Percentiles rank a stretch among this genome's conserved stretches.
Evolutionary conservation across 208 protist species (phyloP).

Genomic region (Porcisia deanei): DNA sequence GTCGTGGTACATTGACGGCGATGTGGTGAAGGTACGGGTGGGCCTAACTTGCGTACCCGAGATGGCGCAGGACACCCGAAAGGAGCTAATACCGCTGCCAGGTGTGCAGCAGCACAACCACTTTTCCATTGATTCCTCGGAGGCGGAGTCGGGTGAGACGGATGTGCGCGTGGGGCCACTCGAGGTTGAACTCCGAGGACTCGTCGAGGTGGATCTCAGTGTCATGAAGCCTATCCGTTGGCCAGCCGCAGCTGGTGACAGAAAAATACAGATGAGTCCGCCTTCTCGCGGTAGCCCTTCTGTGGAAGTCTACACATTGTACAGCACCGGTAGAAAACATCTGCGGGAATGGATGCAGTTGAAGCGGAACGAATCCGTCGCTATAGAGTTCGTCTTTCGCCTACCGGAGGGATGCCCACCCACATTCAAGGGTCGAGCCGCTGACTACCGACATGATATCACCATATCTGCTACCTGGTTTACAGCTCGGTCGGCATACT

Average conservation of each 20-base stretch:
- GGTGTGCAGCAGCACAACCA: conserved; percentile 29
- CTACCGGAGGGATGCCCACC: conserved; percentile 56
- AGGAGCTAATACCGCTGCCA: conserved; percentile 23
- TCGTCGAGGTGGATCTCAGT: conserved; percentile 33
- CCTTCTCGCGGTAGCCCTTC: neutral
- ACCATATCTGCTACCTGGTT: conserved; percentile 25
- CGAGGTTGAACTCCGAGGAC: conserved; percentile 25
- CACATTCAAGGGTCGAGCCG: conserved; percentile 42
- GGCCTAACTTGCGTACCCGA: conserved; percentile 41
- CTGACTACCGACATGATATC: conserved; percentile 23
- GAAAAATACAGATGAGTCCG: neutral
- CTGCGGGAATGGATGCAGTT: conserved; percentile 18
- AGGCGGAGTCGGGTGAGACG: conserved; percentile 21
- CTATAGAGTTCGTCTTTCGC: conserved; percentile 39
- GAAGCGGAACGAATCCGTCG: conserved; percentile 24
- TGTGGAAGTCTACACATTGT: conserved; percentile 15
- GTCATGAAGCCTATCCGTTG: conserved; percentile 34
- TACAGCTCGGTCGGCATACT: neutral
- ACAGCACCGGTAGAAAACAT: conserved; percentile 17
- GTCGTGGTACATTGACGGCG: conserved; percentile 67
- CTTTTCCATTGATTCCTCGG: conserved; percentile 35
- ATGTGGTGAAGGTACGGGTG: conserved; percentile 47
- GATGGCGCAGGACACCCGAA: conserved; percentile 3
- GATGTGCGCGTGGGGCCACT: conserved; percentile 38
- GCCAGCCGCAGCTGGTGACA: conserved; percentile 8